Evolutionary conservation across 805 yeast species (phyloP), one percentile per base, ranked within the genome.

Genomic region (Teunomyces panamensis): DNA sequence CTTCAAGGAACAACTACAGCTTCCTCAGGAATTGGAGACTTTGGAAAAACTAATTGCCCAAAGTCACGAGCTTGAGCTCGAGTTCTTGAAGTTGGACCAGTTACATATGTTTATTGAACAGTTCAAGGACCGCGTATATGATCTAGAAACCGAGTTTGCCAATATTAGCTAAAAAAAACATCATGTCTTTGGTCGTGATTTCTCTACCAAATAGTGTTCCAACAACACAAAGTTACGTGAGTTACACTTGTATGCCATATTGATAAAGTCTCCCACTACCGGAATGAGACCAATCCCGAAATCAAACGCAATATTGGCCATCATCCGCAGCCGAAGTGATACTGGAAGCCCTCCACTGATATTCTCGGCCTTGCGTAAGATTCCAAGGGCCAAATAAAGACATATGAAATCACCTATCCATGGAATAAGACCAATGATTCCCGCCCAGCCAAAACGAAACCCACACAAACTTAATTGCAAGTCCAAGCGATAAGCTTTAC

Each of bases 41-140:
- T 67, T 79, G 7, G 75, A 77, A 36, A 48, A 49, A 3, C 42
- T 79, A n/a, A 50, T 80, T 14, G 54, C 52, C 4, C 61, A 70
- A 43, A 81, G 87, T 56, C 70, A 73, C 29, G 77, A 73, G 2
- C 54, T 84, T 26, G 85, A 83, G 49, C 54, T 62, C 33, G 78
- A 79, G 45, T 78, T 80, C 51, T 65, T 73, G 59, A 81, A 80
- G 62, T 58, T 83, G 45, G 77, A 77, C 42, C 84, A 80, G 51
- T 65, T 83, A 43, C 69, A 60, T 28, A 44, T 52, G 52, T 71
- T 71, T 55, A 53, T 57, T 14, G 58, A 53, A 30, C 63, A 55
- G 10, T 65, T 64, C 47, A 52, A 54, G 43, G 44, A 34, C 30
- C 43, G 67, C 28, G 36, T 62, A 35, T 49, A 16, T 9, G 41